Evolutionary conservation across 164 flowering plant genomes (phyloP), one percentile per base, ranked within the genome.

Genomic region (Umbellularia californica): DNA sequence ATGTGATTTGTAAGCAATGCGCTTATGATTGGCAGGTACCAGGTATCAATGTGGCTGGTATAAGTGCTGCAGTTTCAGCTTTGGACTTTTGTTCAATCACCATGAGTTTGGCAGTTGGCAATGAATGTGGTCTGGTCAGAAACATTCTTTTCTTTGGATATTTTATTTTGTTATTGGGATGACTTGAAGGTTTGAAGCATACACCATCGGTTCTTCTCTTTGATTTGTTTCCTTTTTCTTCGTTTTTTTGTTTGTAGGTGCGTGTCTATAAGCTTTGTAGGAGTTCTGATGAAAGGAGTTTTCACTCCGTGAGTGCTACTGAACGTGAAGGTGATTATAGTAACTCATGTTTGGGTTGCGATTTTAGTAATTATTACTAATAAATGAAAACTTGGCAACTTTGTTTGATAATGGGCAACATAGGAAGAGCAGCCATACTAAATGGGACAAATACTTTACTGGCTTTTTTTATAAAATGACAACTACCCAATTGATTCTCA

Each of bases 81-180:
- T 72, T 94, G 84, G 90, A 87, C 63, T 84, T 92, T 74, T 94
- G 90, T 85, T 72, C 69, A 70, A 55, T 64, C 47, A 80, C 88
- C 41, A 78, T 75, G 69, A 82, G 77, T 72, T 85, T 92, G 82
- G 97, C 97, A 74, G 85, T 90, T 78, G 98, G 97, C 76, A 86
- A 88, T 80, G 84, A 87, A 80, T 72, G 85, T 83, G 97, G 98
- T 71, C 86, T 90, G 94, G 98, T 94, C 71, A 87, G 96, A 83
- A 75, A 72, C 24, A 7, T 25, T 73, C 14, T 12, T 30, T 60
- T 22, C 28, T 70, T 69, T 65, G 41, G 60, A 55, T 55, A 55
- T 14, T 20, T 55, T 55, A 4, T 55, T 70, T 3, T 55, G 50
- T 17, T 47, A 35, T 41, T 28, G 63, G 4, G 47, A 25, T 41